A percentile compares a stretch with the other conserved stretches of the same genome.
Conservation (phyloP, 2,329 filamentous ascomycete species). For the Colletotrichum phormii region DNA sequence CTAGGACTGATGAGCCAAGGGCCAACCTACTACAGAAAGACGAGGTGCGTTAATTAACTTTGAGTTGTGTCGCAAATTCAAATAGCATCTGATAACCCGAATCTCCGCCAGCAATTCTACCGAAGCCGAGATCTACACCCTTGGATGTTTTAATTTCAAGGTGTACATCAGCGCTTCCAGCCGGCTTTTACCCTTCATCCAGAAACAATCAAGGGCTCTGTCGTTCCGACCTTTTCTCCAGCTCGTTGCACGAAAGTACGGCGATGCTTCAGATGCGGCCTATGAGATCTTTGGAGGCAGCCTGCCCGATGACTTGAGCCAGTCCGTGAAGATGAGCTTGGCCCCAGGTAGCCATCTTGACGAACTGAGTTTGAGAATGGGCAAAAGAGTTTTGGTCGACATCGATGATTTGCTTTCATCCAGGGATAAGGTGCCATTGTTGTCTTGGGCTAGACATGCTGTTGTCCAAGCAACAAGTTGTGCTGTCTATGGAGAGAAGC, state of each 20-base stretch:
- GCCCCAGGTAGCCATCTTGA: constrained; percentile 36
- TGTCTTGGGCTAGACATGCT: constrained; percentile 29
- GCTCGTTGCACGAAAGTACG: constrained; percentile 23
- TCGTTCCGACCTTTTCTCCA: constrained; percentile 45
- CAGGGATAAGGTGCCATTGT: constrained; percentile 11
- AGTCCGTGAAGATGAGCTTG: constrained; percentile 22
- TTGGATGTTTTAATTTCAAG: constrained; percentile 43
- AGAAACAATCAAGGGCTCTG: constrained; percentile 39
- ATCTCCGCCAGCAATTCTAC: not conserved
- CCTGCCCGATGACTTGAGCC: constrained; percentile 25
- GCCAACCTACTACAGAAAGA: constrained; percentile 18
- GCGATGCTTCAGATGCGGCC: constrained; percentile 30
- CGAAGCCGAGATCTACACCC: constrained; percentile 43
- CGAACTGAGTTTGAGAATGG: constrained; percentile 38
- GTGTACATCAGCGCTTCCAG: constrained; percentile 43
- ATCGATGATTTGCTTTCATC: constrained; percentile 18
- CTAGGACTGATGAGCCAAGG: constrained; percentile 29
- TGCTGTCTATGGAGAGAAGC: constrained; percentile 32
- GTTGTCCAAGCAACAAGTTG: constrained; percentile 34
- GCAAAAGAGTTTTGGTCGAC: constrained; percentile 18
- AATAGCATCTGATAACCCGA: not conserved
- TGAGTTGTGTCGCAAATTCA: not conserved
- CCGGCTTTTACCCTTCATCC: constrained; percentile 42
- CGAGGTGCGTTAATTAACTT: constrained; percentile 13
- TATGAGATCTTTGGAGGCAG: constrained; percentile 21